Base-by-base conservation (phyloP, 2,329 filamentous ascomycete species). In the Fusarium mexicanum region DNA sequence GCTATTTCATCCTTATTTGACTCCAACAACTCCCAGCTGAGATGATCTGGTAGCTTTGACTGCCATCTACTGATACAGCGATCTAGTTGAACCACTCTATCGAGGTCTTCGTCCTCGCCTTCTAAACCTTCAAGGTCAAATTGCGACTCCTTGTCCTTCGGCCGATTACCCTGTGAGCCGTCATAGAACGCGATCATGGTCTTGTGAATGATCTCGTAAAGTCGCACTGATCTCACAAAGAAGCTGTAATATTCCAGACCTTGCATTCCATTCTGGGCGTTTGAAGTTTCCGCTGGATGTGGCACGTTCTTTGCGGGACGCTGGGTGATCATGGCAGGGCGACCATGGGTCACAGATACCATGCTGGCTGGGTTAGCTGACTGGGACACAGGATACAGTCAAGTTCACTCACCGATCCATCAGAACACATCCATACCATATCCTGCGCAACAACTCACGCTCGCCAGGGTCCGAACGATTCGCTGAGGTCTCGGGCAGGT, bases 401-500 rank as follows among this genome's bases (percentile, higher is more conserved):
- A 10, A 3, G 5, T 5, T 7, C 4, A 71, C 80, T 44, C 66
- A 83, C 82, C 82, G 73, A 43, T 84, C 82, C 82, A 84, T 83
- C 1, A 83, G 64, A 13, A 84, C 78, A 54, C 82, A 84, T 0
- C 81, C 81, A 53, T 84, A 77, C 82, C 82, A 84, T 50, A 84
- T 69, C 22, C 80, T 76, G 6, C 80, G 71, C 3, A 80, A 33
- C 0, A 81, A 61, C 24, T 82, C 79, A 31, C 74, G 70, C 29
- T 82, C 79, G 1, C 58, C 67, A 8, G 57, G n/a, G 31, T 79
- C 72, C 2, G 73, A 43, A 0, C 72, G 70, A 17, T 73, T 67
- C 1, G 78, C 78, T 0, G 80, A 79, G 1, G 84, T 84, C 44
- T 86, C 82, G 0, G 82, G 80, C 7, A 86, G 74, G 57, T 87